A percentile compares a stretch with the other conserved stretches of the same genome.
Evolutionary conservation across 805 yeast species (phyloP).

Genomic region (Lachancea thermotolerans): DNA sequence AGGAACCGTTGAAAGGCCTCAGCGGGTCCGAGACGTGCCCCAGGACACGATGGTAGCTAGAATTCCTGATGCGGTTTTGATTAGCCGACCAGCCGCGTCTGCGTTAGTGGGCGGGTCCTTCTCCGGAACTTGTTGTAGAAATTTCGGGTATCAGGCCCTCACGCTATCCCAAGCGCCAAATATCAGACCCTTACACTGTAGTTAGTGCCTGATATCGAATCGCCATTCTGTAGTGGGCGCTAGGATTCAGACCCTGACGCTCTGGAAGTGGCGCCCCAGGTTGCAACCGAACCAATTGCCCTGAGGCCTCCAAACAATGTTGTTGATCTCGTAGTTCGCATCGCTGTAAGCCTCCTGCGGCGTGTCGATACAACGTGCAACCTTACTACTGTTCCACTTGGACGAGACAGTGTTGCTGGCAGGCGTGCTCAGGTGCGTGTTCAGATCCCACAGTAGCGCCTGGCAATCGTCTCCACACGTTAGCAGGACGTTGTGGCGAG

Average conservation of each 20-base stretch:
- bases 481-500: conserved; percentile 46
- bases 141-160: too few relatives aligned
- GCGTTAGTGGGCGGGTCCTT: too few relatives aligned
- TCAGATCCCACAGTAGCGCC: conserved; percentile 61
- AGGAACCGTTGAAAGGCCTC: too few relatives aligned
- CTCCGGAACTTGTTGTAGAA: too few relatives aligned
- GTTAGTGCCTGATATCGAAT: too few relatives aligned
- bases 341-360: conserved; percentile 51
- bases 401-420: conserved; percentile 8
- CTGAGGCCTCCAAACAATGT: conserved; percentile 60
- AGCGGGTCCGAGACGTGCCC: too few relatives aligned
- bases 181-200: too few relatives aligned
- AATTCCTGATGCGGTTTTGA: too few relatives aligned
- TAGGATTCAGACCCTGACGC: conserved; percentile 30
- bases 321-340: conserved; percentile 60
- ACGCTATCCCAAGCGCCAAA: too few relatives aligned
- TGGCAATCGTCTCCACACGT: conserved; percentile 72
- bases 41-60: too few relatives aligned
- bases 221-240: too few relatives aligned
- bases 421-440: conserved; percentile 19
- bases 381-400: conserved; percentile 15
- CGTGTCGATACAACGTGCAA: conserved; percentile 13
- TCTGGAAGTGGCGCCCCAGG: conserved; percentile 63
- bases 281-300: conserved; percentile 82
- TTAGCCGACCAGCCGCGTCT: too few relatives aligned